These are phyloP conservation scores for Microsporum canis DNA, from an alignment of 2,329 filamentous ascomycete genomes.

Conservation along the genomic window DNA sequence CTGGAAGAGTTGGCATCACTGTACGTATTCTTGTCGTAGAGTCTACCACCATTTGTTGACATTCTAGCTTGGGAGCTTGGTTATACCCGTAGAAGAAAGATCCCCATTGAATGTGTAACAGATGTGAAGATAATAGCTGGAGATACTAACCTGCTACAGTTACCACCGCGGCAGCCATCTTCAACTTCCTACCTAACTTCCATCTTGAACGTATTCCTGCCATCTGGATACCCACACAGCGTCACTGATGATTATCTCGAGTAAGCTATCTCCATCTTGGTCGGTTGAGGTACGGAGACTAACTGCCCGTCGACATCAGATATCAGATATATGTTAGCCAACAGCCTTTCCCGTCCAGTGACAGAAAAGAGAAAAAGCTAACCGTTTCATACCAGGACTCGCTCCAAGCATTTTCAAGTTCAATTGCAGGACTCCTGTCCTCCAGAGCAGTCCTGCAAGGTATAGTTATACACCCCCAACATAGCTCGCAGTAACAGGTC, in stretches of 20 bases:
- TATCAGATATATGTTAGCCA: conserved; percentile 54
- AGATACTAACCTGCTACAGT: not conserved
- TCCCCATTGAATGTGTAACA: not conserved
- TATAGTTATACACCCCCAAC: conserved; percentile 18
- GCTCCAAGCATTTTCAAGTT: conserved; percentile 33
- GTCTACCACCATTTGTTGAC: no score
- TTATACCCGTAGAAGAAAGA: not conserved
- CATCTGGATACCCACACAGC: conserved; percentile 76
- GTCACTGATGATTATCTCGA: conserved; percentile 75
- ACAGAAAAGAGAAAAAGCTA: not conserved
- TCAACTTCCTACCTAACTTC: conserved; percentile 22
- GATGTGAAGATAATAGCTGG: not conserved
- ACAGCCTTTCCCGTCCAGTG: not conserved
- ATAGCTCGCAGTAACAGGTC: conserved; percentile 1
- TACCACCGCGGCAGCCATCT: conserved; percentile 17
- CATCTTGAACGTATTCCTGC: conserved; percentile 64
- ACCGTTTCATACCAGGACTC: conserved; percentile 25
- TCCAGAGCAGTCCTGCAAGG: conserved; percentile 72
- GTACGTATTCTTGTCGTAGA: not conserved
- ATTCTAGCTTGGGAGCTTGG: not conserved
- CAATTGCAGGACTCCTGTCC: conserved; percentile 50
- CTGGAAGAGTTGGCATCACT: not conserved
- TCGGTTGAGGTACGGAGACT: not conserved
- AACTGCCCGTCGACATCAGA: not conserved
- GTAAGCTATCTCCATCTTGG: conserved; percentile 30